A percentile compares a stretch with the other conserved stretches of the same genome.
These are phyloP conservation scores for Metrosideros polymorpha DNA, from an alignment of 441 rosid species.

Conservation along the genomic window DNA sequence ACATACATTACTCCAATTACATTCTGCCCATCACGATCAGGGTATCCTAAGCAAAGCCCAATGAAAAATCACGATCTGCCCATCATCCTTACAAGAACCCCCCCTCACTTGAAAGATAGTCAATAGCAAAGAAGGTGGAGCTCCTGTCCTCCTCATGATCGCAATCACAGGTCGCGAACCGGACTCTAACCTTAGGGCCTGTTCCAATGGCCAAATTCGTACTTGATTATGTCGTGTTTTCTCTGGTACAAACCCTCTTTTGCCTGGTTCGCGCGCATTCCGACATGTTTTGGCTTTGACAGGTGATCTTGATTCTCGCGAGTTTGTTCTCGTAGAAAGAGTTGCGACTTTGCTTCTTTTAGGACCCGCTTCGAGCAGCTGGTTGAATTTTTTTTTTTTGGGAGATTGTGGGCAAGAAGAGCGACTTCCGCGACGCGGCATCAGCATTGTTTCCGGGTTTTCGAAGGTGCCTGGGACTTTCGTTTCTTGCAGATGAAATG, in stretches of 20 bases:
- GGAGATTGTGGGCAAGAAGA: not conserved
- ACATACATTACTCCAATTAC: not conserved
- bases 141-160: not conserved
- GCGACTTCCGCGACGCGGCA: not conserved
- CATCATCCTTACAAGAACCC: not conserved
- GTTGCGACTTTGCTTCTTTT: not conserved
- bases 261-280: not conserved
- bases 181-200: not conserved
- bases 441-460: not conserved
- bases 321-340: not conserved
- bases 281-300: not conserved
- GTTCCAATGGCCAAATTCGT: not conserved
- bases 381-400: not conserved
- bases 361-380: not conserved
- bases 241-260: not conserved
- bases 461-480: not conserved
- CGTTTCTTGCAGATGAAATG: not conserved
- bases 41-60: not conserved
- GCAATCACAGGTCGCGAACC: not conserved
- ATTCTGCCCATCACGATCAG: not conserved
- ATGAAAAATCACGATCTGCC: not conserved
- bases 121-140: no score
- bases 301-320: not conserved
- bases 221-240: not conserved
- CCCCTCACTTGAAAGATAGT: no score